Percentiles rank a stretch among this genome's conserved stretches.
These are phyloP conservation scores for Lonicera japonica DNA, from an alignment of 129 eudicot species.

Conservation along the genomic window DNA sequence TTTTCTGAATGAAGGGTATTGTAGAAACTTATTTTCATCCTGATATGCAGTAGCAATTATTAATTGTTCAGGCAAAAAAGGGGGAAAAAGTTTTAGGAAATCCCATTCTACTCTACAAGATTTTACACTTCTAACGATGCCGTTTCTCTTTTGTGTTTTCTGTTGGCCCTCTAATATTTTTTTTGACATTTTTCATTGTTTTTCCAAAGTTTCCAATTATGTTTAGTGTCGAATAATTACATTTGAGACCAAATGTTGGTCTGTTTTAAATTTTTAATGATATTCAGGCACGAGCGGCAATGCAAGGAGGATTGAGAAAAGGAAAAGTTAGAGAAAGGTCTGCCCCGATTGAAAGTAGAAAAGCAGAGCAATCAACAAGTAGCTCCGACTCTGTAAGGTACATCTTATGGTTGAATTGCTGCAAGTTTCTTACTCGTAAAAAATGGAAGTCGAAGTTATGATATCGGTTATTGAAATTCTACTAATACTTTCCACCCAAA, in stretches of 20 bases:
- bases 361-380: constrained; percentile 40
- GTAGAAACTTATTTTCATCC: neutral
- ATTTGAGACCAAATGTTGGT: neutral
- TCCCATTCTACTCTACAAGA: neutral
- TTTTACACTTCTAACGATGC: too few relatives aligned
- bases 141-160: neutral
- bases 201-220: too few relatives aligned
- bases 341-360: constrained; percentile 33
- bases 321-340: constrained; percentile 48
- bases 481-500: neutral
- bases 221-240: too few relatives aligned
- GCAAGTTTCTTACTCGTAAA: neutral
- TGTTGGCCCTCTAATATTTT: too few relatives aligned
- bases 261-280: constrained; percentile 12
- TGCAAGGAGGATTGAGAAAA: constrained; percentile 59
- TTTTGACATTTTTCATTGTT: too few relatives aligned
- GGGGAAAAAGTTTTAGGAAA: neutral
- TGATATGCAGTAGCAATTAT: too few relatives aligned
- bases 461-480: neutral
- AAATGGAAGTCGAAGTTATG: neutral
- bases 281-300: constrained; percentile 80
- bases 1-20: too few relatives aligned
- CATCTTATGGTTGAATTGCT: neutral
- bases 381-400: constrained; percentile 64
- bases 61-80: too few relatives aligned